Evolutionary conservation across 2,329 filamentous ascomycete genomes (phyloP).

Genomic region (Aspergillus sergii): DNA sequence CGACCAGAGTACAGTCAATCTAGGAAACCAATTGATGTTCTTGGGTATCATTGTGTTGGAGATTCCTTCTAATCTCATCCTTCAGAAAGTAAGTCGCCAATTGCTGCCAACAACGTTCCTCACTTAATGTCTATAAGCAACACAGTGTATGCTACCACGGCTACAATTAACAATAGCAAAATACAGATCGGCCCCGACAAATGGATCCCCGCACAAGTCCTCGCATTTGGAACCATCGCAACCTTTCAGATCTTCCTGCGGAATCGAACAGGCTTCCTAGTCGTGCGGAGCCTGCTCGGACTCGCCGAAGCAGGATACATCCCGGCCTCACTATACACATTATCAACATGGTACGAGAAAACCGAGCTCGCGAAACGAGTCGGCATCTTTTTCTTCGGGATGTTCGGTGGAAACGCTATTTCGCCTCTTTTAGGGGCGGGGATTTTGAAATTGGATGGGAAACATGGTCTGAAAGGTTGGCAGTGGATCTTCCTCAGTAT

Average conservation of each 20-base stretch:
- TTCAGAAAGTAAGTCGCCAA: slow-evolving; percentile 22
- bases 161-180: not conserved
- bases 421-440: slow-evolving; percentile 54
- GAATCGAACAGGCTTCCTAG: slow-evolving; percentile 49
- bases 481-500: slow-evolving; percentile 55
- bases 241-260: slow-evolving; percentile 49
- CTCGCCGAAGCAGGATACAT: slow-evolving; percentile 57
- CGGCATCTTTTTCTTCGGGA: slow-evolving; percentile 57
- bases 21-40: slow-evolving; percentile 59
- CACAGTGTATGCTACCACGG: not conserved
- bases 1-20: slow-evolving; percentile 52
- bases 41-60: slow-evolving; percentile 54
- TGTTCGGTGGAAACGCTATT: slow-evolving; percentile 55
- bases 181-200: slow-evolving; percentile 47
- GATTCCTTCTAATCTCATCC: slow-evolving; percentile 54
- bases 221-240: slow-evolving; percentile 52
- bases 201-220: slow-evolving; percentile 54
- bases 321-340: slow-evolving; percentile 54
- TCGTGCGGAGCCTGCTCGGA: slow-evolving; percentile 49
- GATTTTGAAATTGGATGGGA: slow-evolving; percentile 50
- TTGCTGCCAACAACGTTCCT: not conserved
- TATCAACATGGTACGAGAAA: slow-evolving; percentile 56
- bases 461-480: slow-evolving; percentile 50
- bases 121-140: accelerated
- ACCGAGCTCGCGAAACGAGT: slow-evolving; percentile 51